phyloP scores from a whole-genome alignment of 371 early-diverging fungal species.

The Syncephalastrum sp. region DNA sequence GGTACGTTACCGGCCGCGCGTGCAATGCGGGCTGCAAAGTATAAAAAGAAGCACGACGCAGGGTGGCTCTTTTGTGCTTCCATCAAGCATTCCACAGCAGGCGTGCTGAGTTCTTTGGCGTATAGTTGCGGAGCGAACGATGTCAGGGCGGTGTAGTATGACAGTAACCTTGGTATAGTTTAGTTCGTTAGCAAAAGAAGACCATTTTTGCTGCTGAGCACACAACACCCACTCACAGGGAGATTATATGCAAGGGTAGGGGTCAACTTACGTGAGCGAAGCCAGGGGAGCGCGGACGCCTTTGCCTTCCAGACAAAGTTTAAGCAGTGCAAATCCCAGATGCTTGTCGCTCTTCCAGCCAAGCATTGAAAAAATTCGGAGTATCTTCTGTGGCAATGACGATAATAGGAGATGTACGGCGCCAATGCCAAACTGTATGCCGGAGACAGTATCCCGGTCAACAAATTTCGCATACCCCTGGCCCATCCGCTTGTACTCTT shows the following conservation, averaged over 20 bases:
- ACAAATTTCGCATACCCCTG: slow-evolving; percentile 29
- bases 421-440: slow-evolving; percentile 43
- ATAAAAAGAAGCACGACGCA: slow-evolving; percentile 51
- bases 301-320: slow-evolving; percentile 43
- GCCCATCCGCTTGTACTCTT: slow-evolving; percentile 36
- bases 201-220: no score
- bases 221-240: no score
- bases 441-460: slow-evolving; percentile 37
- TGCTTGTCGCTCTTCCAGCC: slow-evolving; percentile 52
- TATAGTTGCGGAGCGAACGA: slow-evolving; percentile 23
- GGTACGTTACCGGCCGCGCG: slow-evolving; percentile 28
- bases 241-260: not conserved
- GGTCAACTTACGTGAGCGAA: slow-evolving; percentile 43
- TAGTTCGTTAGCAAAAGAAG: not conserved
- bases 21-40: slow-evolving; percentile 44
- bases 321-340: slow-evolving; percentile 53
- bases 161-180: slow-evolving; percentile 16
- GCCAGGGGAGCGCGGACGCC: slow-evolving; percentile 52
- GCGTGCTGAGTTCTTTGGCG: slow-evolving; percentile 14
- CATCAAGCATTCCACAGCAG: slow-evolving; percentile 46
- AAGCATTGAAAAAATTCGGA: slow-evolving; percentile 37
- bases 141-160: slow-evolving; percentile 22
- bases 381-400: slow-evolving; percentile 44
- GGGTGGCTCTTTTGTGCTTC: slow-evolving; percentile 45
- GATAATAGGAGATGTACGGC: slow-evolving; percentile 53